phyloP scores from a whole-genome alignment of 495 filamentous ascomycete species.

The Aspergillus carlsbadensis region DNA sequence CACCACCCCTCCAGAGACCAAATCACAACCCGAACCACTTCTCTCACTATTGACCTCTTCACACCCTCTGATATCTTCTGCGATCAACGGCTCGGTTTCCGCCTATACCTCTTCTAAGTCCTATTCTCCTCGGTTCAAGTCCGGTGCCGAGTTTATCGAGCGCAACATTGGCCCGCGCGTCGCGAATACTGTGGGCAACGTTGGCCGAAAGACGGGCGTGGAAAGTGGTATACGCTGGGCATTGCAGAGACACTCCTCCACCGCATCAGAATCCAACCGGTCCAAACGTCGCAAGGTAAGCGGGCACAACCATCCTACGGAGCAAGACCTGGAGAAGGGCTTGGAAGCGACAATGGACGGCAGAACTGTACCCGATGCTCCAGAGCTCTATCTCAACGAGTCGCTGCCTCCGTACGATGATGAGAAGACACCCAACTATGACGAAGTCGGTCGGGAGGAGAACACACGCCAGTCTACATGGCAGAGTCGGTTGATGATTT shows the following conservation, averaged over 20 bases:
- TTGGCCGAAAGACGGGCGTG: conserved; percentile 78
- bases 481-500: conserved; percentile 77
- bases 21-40: conserved; percentile 62
- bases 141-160: conserved; percentile 82
- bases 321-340: conserved; percentile 43
- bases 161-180: conserved; percentile 76
- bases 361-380: conserved; percentile 30
- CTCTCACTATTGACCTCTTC: conserved; percentile 76
- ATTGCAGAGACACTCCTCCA: conserved; percentile 48
- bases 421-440: conserved; percentile 67
- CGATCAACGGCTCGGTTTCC: conserved; percentile 76
- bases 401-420: conserved; percentile 80
- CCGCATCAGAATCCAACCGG: conserved; percentile 40
- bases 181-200: conserved; percentile 75
- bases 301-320: conserved; percentile 28
- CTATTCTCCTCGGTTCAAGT: conserved; percentile 81
- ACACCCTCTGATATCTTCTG: conserved; percentile 74
- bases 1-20: conserved; percentile 25
- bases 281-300: conserved; percentile 66
- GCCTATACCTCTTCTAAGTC: conserved; percentile 82
- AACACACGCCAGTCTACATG: conserved; percentile 50
- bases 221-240: conserved; percentile 81
- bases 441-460: conserved; percentile 43
- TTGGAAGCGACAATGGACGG: conserved; percentile 14
- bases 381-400: conserved; percentile 57